phyloP scores from a whole-genome alignment of 495 filamentous ascomycete species.

The Penicillium egyptiacum region DNA sequence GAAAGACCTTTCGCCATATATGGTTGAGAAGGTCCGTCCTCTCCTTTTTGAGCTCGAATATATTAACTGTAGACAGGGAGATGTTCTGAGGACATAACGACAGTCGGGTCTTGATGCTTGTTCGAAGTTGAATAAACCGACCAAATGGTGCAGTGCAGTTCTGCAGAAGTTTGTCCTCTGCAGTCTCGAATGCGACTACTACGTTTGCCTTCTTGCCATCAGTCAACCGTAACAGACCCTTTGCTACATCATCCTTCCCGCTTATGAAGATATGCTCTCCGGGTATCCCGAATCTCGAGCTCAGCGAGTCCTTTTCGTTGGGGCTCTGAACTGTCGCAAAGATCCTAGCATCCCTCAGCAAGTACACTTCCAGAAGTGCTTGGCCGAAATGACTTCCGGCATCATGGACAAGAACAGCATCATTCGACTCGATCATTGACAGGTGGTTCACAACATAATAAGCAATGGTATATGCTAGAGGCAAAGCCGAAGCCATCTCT shows the following conservation, averaged over 20 bases:
- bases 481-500: constrained; percentile 15
- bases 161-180: neutral
- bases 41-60: constrained; percentile 17
- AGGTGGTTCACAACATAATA: constrained; percentile 13
- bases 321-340: constrained; percentile 6
- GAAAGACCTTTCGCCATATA: constrained; percentile 11
- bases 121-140: constrained; percentile 14
- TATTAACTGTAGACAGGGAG: constrained; percentile 15
- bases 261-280: constrained; percentile 1
- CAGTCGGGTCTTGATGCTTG: neutral
- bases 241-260: constrained; percentile 7
- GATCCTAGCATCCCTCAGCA: neutral
- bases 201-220: constrained; percentile 8
- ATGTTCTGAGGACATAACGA: constrained; percentile 5
- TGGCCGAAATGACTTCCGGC: constrained; percentile 15
- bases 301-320: constrained; percentile 2
- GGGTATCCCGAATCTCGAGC: constrained; percentile 4
- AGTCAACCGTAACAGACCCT: constrained; percentile 3
- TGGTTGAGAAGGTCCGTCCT: neutral
- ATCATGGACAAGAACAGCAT: constrained; percentile 9
- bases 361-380: constrained; percentile 16
- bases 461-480: constrained; percentile 17
- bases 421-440: constrained; percentile 2
- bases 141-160: constrained; percentile 17
- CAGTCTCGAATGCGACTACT: constrained; percentile 4